Percentiles rank a stretch among this genome's conserved stretches.
Evolutionary conservation across 306 rosid genomes (phyloP).

Genomic region (Luffa acutangula): DNA sequence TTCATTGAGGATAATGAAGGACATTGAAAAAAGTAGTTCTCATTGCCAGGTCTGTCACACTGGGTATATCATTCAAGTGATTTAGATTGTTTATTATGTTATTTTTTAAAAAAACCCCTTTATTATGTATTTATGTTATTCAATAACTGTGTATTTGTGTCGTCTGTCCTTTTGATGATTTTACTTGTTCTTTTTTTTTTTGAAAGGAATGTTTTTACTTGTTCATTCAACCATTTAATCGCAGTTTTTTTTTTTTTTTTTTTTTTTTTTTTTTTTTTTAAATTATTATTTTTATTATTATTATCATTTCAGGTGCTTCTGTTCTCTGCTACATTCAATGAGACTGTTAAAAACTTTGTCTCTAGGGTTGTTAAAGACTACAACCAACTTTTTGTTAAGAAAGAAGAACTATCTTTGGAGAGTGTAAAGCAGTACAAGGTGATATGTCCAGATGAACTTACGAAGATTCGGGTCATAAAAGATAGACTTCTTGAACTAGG

Average conservation of each 20-base stretch:
- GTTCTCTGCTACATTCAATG: conserved; percentile 91
- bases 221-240: not conserved
- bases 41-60: conserved; percentile 63
- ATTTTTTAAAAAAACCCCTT: too few species aligned
- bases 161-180: not conserved
- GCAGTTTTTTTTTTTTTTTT: not conserved
- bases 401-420: conserved; percentile 69
- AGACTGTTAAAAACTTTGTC: conserved; percentile 60
- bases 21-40: conserved; percentile 43
- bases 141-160: not conserved
- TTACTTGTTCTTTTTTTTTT: not conserved
- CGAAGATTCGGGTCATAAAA: conserved; percentile 48
- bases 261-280: too few species aligned
- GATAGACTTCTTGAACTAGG: conserved; percentile 69
- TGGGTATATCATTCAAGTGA: not conserved
- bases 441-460: conserved; percentile 47
- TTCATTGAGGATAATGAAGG: conserved; percentile 76
- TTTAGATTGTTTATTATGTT: not conserved
- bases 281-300: too few species aligned
- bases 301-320: conserved; percentile 52
- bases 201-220: too few species aligned
- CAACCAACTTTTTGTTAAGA: conserved; percentile 77
- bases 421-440: conserved; percentile 83
- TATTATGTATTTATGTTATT: not conserved
- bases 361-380: conserved; percentile 49